Evolutionary conservation across 2,329 filamentous ascomycete genomes (phyloP).

Genomic region (Bipolaris sorokiniana): DNA sequence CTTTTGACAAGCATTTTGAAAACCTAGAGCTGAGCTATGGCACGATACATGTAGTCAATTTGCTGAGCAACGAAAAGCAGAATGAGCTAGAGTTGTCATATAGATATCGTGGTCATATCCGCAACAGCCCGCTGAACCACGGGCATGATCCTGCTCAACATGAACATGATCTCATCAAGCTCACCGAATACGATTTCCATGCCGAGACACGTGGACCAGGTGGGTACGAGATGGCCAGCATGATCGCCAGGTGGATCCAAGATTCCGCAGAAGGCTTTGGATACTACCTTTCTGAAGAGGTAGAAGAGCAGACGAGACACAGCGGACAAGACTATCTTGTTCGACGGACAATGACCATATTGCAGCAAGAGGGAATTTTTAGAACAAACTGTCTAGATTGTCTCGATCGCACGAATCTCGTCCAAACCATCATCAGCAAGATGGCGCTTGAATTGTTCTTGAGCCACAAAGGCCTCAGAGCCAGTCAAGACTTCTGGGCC

Average conservation of each 20-base stretch:
- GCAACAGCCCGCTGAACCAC: constrained; percentile 72
- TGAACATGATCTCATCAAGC: constrained; percentile 76
- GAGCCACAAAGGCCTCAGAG: constrained; percentile 70
- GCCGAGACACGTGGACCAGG: constrained; percentile 85
- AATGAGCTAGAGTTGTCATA: constrained; percentile 84
- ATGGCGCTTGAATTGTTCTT: constrained; percentile 91
- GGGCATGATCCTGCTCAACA: constrained; percentile 59
- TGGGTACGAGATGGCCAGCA: constrained; percentile 88
- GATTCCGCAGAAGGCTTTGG: constrained; percentile 84
- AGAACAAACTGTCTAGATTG: constrained; percentile 96
- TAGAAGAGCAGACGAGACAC: constrained; percentile 58
- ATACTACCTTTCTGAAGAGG: constrained; percentile 85
- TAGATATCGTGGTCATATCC: constrained; percentile 79
- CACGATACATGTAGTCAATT: constrained; percentile 88
- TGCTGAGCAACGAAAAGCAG: constrained; percentile 87
- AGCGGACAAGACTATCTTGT: constrained; percentile 51
- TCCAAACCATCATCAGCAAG: constrained; percentile 93
- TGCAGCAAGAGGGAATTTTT: constrained; percentile 96
- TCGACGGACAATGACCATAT: constrained; percentile 65
- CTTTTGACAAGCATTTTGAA: constrained; percentile 94
- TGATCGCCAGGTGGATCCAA: constrained; percentile 79
- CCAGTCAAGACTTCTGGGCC: constrained; percentile 84
- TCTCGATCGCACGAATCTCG: constrained; percentile 91
- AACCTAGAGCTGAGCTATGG: constrained; percentile 86
- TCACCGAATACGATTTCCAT: constrained; percentile 95